Evolutionary conservation across 2,329 filamentous ascomycete genomes (phyloP).

Genomic region (Microcera coccophila): DNA sequence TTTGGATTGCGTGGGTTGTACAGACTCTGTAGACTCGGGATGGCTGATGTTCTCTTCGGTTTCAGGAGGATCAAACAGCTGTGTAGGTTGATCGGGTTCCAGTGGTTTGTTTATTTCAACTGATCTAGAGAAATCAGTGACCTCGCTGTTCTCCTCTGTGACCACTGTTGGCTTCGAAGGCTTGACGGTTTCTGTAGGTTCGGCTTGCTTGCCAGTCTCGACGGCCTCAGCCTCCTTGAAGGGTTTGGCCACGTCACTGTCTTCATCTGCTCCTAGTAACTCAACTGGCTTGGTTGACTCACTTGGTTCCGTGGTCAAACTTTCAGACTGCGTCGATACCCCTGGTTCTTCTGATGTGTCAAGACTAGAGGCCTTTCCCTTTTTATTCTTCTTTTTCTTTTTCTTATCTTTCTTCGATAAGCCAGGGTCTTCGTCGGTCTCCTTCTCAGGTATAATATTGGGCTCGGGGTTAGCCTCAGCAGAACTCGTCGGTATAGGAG

Average conservation of each 20-base stretch:
- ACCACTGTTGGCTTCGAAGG: too few relatives aligned
- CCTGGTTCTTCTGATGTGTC: slow-evolving; percentile 6
- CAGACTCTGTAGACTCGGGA: background rate
- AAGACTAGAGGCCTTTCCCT: slow-evolving; percentile 2
- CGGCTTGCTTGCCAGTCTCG: too few relatives aligned
- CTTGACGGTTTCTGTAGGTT: too few relatives aligned
- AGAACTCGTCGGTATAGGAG: background rate
- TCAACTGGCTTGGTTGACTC: background rate
- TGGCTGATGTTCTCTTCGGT: background rate
- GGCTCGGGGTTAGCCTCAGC: background rate
- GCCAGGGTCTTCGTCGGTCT: slow-evolving; percentile 8
- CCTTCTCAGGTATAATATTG: slow-evolving; percentile 1
- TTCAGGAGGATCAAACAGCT: too few relatives aligned
- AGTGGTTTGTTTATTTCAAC: too few relatives aligned
- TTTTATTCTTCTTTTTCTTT: slow-evolving; percentile 20
- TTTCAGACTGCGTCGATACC: slow-evolving; percentile 9
- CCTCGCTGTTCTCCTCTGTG: too few relatives aligned
- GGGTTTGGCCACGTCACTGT: too few relatives aligned
- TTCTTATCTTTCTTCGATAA: slow-evolving; percentile 27
- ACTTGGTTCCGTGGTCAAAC: background rate
- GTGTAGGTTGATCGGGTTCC: too few relatives aligned
- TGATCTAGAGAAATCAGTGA: too few relatives aligned
- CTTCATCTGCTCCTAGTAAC: too few relatives aligned
- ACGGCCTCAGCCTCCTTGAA: too few relatives aligned
- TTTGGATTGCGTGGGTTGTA: too few relatives aligned